Evolutionary conservation across 139 green algal species (phyloP).

Genomic region (Nannochloris sp.): DNA sequence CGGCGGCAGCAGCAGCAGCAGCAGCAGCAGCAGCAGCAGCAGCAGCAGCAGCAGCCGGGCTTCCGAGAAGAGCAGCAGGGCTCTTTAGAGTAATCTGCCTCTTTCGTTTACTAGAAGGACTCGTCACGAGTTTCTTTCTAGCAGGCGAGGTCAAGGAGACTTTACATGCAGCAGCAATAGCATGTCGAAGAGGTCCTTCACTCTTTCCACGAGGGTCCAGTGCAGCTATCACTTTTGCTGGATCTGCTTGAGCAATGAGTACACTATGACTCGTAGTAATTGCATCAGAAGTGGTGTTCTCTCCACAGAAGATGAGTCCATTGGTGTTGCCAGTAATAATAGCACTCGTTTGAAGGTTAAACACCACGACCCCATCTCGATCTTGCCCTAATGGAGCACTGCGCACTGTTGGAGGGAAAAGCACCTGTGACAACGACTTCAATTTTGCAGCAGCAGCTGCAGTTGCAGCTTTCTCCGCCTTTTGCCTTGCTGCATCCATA

Average conservation of each 20-base stretch:
- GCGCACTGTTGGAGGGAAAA: constrained; percentile 12
- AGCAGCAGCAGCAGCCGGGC: too few species aligned
- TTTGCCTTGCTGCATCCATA: constrained; percentile 17
- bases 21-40: too few species aligned
- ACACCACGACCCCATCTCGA: constrained; percentile 18
- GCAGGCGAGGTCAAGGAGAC: too few species aligned
- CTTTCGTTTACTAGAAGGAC: too few species aligned
- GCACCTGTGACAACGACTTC: not conserved
- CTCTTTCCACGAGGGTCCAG: constrained; percentile 13
- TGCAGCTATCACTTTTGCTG: constrained; percentile 6
- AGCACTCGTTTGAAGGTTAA: constrained; percentile 11
- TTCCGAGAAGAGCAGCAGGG: too few species aligned
- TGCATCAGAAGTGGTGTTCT: not conserved
- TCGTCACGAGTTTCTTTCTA: too few species aligned
- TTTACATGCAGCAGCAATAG: constrained; percentile 1
- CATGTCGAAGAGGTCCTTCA: constrained; percentile 16
- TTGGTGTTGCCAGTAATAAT: not conserved
- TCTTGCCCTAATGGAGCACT: constrained; percentile 22
- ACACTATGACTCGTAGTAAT: not conserved
- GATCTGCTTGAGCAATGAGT: not conserved
- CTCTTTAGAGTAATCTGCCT: too few species aligned
- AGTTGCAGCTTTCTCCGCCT: constrained; percentile 9
- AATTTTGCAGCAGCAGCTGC: constrained; percentile 8
- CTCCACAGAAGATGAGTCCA: not conserved
- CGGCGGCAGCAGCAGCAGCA: too few species aligned